phyloP scores from a whole-genome alignment of 2,329 filamentous ascomycete species.

The Xylaria sp. region DNA sequence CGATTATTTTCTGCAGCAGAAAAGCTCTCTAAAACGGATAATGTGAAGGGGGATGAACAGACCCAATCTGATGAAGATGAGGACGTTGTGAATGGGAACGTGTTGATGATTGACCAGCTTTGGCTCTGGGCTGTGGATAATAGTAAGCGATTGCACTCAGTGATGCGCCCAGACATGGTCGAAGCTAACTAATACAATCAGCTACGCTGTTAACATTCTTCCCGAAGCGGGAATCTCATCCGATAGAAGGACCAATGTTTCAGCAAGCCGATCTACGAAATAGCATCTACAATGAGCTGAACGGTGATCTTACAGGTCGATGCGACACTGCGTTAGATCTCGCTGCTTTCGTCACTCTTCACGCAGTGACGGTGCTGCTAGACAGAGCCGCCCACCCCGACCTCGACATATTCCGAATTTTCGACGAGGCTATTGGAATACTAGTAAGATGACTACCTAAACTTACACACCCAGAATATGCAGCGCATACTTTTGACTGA shows the following conservation, averaged over 20 bases:
- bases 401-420: conserved; percentile 67
- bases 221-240: conserved; percentile 59
- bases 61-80: conserved; percentile 43
- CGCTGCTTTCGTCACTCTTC: conserved; percentile 65
- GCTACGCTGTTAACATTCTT: conserved; percentile 62
- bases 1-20: conserved; percentile 31
- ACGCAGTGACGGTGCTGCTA: conserved; percentile 66
- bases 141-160: conserved; percentile 49
- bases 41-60: conserved; percentile 34
- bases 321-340: conserved; percentile 68
- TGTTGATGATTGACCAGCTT: conserved; percentile 71
- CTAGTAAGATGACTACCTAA: conserved; percentile 53
- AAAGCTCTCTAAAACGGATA: conserved; percentile 28
- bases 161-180: not conserved
- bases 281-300: conserved; percentile 69
- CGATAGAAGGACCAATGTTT: conserved; percentile 60
- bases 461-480: not conserved
- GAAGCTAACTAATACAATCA: conserved; percentile 31
- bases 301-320: conserved; percentile 66
- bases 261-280: conserved; percentile 67
- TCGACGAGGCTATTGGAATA: conserved; percentile 69
- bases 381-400: conserved; percentile 65
- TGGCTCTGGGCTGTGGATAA: conserved; percentile 66
- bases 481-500: conserved; percentile 8
- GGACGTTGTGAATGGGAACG: conserved; percentile 57